phyloP scores from a whole-genome alignment of 768 basidiomycete species.

The Pulveroboletus sp. region DNA sequence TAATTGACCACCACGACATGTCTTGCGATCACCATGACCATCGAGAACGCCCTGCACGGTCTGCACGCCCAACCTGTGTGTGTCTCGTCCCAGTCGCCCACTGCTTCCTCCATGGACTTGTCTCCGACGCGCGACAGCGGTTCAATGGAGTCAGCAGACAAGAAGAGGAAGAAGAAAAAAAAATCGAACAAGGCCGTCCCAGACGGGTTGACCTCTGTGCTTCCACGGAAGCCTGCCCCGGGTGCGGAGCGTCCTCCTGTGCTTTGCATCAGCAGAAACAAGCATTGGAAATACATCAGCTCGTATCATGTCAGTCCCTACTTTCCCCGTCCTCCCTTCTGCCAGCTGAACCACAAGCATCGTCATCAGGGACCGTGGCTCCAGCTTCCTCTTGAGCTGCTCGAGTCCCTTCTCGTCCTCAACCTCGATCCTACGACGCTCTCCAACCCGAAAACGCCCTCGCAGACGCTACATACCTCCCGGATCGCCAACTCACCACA shows the following conservation, averaged over 20 bases:
- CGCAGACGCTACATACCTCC: conserved; percentile 32
- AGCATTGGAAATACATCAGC: conserved; percentile 92
- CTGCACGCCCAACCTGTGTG: not conserved
- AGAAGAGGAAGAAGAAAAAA: conserved; percentile 72
- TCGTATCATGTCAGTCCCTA: conserved; percentile 72
- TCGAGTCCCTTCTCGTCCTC: conserved; percentile 75
- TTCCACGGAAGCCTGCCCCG: conserved; percentile 30
- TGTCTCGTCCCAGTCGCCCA: not conserved
- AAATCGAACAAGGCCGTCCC: conserved; percentile 39
- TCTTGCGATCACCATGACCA: conserved; percentile 11
- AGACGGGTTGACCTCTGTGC: conserved; percentile 11
- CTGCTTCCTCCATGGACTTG: conserved; percentile 9
- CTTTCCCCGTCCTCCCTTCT: not conserved
- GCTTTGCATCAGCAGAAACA: conserved; percentile 86
- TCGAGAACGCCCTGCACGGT: not conserved
- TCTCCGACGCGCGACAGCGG: conserved; percentile 18
- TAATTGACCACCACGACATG: not conserved
- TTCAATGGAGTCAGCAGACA: conserved; percentile 33
- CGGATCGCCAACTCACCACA: conserved; percentile 12
- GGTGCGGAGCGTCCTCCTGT: conserved; percentile 55
- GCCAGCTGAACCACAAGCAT: not conserved
- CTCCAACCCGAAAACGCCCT: conserved; percentile 42
- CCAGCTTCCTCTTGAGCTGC: conserved; percentile 79
- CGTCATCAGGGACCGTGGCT: conserved; percentile 79
- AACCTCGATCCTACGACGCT: conserved; percentile 73